Base-by-base conservation (phyloP, 2,329 filamentous ascomycete species). In the Nemania sp. region DNA sequence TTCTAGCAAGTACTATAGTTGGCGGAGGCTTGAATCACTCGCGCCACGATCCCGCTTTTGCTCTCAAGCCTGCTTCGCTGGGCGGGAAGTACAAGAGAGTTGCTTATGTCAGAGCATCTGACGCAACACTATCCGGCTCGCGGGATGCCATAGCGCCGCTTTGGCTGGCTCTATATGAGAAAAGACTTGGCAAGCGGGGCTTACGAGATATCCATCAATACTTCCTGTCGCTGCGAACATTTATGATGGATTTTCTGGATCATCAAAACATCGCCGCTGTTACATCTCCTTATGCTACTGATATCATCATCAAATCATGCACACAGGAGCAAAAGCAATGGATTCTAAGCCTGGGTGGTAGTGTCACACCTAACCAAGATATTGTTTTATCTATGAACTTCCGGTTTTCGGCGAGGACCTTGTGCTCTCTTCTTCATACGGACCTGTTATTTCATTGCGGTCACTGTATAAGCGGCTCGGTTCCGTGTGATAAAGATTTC, bases 101-200 rank as follows among this genome's bases (percentile, higher is more conserved):
- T 5, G 40, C 49, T 9, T 51, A 54, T 22, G 42, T 47, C 17
- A 37, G 56, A 31, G 49, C 49, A n/a, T 50, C 39, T 1, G 56
- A 59, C 28, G 47, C 40, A 6, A 56, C 53, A 3, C 31, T 56
- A 9, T 46, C 53, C 9, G 56, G 56, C 4, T 59, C 56, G 1
- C 53, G 53, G 33, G 56, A 56, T 36, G 56, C 53, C 11, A 34
- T 59, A 15, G 42, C 28, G 8, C 37, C 49, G 8, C 24, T 56
- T 12, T 51, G 39, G 45, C 5, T 56, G 19, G 52, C 52, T 14
- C 12, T 56, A 20, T 51, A 56, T 17, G 56, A 59, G 26, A 23
- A 24, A 14, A 42, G 46, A 31, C 39, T 56, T 30, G 49, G 52
- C 1, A 28, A 50, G 14, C 22, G 19, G 2, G 49, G 53, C 8